phyloP scores from a whole-genome alignment of 345 rosid species.

The Citrus reticulata region DNA sequence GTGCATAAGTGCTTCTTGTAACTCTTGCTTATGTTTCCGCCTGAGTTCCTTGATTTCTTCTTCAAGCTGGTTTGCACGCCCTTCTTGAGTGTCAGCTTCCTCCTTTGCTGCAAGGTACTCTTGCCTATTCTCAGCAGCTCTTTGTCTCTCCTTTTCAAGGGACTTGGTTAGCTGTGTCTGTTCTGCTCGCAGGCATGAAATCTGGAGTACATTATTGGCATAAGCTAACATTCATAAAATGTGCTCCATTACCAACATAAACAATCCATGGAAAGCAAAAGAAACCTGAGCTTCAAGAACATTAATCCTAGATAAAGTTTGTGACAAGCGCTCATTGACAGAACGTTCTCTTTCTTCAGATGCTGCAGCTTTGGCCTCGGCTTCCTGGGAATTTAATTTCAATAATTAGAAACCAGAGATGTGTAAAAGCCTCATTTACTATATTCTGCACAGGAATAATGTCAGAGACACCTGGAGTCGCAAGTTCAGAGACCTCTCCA shows the following conservation, averaged over 20 bases:
- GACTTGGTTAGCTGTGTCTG: constrained; percentile 91
- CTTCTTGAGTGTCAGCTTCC: constrained; percentile 95
- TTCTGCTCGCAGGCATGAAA: constrained; percentile 95
- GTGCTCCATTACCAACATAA: constrained; percentile 8
- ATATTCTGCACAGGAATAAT: constrained; percentile 12
- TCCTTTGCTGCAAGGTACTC: constrained; percentile 97
- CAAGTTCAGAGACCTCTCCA: constrained; percentile 84
- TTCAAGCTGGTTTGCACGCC: constrained; percentile 85
- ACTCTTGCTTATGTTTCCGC: constrained; percentile 83
- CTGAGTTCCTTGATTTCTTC: constrained; percentile 76
- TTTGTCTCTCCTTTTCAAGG: constrained; percentile 95
- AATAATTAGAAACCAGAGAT: constrained; percentile 3
- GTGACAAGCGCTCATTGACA: constrained; percentile 89
- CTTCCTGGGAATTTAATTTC: constrained; percentile 55
- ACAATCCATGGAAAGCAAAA: constrained; percentile 10
- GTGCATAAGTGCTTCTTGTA: constrained; percentile 75
- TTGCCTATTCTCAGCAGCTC: constrained; percentile 96
- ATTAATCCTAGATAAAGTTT: constrained; percentile 87
- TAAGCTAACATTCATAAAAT: constrained; percentile 29
- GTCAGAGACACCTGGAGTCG: constrained; percentile 71
- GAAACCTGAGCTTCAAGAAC: constrained; percentile 98
- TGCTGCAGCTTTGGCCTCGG: constrained; percentile 83
- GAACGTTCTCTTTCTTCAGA: constrained; percentile 96
- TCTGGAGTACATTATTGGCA: constrained; percentile 43
- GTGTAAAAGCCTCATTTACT: background rate